Conservation (phyloP, 202 grass and related monocot species). For the Dendrocalamus latiflorus region DNA sequence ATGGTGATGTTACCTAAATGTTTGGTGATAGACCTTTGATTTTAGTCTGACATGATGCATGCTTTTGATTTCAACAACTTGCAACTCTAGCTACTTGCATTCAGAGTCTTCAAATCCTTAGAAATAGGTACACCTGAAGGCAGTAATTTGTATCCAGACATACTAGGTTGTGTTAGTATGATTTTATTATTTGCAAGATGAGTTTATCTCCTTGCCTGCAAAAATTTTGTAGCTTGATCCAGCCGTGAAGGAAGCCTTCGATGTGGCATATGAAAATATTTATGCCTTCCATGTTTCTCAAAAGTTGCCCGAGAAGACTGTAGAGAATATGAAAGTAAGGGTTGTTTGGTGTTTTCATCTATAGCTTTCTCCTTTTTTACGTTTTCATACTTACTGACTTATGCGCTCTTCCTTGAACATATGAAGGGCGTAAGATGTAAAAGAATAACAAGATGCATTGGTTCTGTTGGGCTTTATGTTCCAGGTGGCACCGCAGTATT, state of each 20-base stretch:
- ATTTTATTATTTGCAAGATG: neutral
- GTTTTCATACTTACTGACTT: too few species aligned
- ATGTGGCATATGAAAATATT: constrained; percentile 94
- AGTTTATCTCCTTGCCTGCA: constrained; percentile 16
- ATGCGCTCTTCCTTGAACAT: constrained; percentile 1
- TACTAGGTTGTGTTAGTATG: neutral
- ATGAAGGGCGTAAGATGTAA: constrained; percentile 96
- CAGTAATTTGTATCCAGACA: neutral
- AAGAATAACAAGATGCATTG: constrained; percentile 81
- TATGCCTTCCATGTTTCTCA: constrained; percentile 53
- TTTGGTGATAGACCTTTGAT: neutral
- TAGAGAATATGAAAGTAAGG: constrained; percentile 90
- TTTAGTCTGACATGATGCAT: neutral
- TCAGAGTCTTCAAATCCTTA: neutral
- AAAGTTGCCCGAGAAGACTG: constrained; percentile 43
- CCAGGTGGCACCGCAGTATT: constrained; percentile 95
- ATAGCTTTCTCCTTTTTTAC: neutral
- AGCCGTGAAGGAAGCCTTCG: constrained; percentile 81
- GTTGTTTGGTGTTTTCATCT: neutral
- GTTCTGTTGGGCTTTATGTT: constrained; percentile 93
- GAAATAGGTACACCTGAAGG: neutral
- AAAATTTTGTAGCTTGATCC: constrained; percentile 70
- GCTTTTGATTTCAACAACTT: neutral
- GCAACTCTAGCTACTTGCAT: neutral
- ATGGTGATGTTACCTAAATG: neutral